These are phyloP conservation scores for thale cress (Arabidopsis thaliana) DNA, from an alignment of 345 rosid species.

Conservation along the genomic window DNA sequence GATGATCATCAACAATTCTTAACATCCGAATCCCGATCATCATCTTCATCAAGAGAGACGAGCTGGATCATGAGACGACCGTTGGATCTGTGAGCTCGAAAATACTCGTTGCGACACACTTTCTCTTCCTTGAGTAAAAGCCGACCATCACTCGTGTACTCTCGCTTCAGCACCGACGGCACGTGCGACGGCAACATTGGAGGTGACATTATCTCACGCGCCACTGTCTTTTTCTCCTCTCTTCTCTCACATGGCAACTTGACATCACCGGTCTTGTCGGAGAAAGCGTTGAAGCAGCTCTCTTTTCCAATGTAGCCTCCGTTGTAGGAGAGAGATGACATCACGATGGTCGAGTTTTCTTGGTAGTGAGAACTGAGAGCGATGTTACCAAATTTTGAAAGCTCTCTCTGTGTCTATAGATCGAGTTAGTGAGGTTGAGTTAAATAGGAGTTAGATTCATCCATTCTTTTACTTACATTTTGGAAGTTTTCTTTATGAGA, in stretches of 20 bases:
- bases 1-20: neutral
- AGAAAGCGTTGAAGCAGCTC: slow-evolving; percentile 1
- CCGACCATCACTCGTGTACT: slow-evolving; percentile 21
- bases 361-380: neutral
- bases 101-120: neutral
- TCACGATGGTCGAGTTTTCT: neutral
- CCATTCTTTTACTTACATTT: neutral
- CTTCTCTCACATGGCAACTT: neutral
- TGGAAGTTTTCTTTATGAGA: neutral
- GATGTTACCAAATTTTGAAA: neutral
- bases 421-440: neutral
- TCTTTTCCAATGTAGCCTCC: neutral
- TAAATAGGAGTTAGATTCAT: neutral
- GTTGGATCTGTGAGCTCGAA: slow-evolving; percentile 9
- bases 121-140: slow-evolving; percentile 5
- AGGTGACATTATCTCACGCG: neutral
- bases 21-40: neutral
- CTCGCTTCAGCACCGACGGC: slow-evolving; percentile 21
- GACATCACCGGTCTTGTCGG: neutral
- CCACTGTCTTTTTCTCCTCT: neutral
- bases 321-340: neutral
- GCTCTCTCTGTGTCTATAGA: neutral
- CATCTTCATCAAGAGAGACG: neutral
- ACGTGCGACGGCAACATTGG: neutral
- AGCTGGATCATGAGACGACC: slow-evolving; percentile 9